These are phyloP conservation scores for Cercospora beticola DNA, from an alignment of 2,329 filamentous ascomycete genomes.

Conservation along the genomic window DNA sequence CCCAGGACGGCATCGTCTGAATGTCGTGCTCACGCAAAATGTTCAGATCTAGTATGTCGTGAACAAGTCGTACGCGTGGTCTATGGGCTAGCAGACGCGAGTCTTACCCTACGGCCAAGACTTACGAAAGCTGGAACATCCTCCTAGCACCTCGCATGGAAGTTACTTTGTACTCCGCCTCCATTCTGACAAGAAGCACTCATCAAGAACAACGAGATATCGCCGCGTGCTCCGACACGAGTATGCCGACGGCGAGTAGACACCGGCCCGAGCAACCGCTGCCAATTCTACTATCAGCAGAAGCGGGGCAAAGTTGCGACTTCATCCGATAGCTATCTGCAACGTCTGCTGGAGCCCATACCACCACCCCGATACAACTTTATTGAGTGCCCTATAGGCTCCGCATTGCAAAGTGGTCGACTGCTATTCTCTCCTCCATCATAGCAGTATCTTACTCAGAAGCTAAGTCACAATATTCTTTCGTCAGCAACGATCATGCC, in stretches of 20 bases:
- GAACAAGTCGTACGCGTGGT: neutral
- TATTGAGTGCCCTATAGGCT: neutral
- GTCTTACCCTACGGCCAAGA: neutral
- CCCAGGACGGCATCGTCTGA: neutral
- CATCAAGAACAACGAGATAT: neutral
- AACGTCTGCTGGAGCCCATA: neutral
- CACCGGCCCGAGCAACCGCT: slow-evolving; percentile 2
- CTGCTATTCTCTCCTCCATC: neutral
- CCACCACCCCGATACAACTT: neutral
- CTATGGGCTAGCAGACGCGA: neutral
- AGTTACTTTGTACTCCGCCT: neutral
- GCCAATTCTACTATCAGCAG: neutral
- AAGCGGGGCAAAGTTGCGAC: slow-evolving; percentile 3
- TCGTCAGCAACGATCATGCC: slow-evolving; percentile 32
- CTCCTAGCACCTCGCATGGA: neutral
- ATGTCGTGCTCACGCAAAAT: neutral
- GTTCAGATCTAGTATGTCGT: neutral
- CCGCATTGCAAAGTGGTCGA: neutral
- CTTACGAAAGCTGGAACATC: neutral
- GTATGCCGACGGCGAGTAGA: neutral
- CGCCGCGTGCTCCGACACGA: neutral
- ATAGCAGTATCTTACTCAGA: neutral
- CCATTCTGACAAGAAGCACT: neutral
- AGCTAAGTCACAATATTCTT: neutral
- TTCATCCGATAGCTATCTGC: neutral